A percentile compares a stretch with the other conserved stretches of the same genome.
Evolutionary conservation across 176 grass and related monocot genomes (phyloP).

Genomic region (Carex kokanica): DNA sequence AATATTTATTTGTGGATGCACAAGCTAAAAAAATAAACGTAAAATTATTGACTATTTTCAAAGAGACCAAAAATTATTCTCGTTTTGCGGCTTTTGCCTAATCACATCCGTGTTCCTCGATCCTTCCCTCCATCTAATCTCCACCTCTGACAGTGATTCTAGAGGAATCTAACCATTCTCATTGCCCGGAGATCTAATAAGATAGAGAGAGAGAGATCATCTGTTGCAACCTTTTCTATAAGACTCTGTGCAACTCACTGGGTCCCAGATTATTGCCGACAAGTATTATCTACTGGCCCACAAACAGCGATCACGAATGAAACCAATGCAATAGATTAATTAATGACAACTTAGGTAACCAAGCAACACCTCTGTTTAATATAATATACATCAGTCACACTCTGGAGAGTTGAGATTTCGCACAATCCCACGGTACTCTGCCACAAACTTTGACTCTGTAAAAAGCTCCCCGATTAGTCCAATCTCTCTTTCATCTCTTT

Average conservation of each 20-base stretch:
- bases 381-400: not conserved
- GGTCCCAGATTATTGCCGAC: not conserved
- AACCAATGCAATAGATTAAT: not conserved
- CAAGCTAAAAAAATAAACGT: too few species aligned
- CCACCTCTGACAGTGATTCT: not conserved
- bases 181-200: not conserved
- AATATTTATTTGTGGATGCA: too few species aligned
- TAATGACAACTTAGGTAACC: conserved; percentile 11
- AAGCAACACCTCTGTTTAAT: not conserved
- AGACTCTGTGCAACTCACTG: not conserved
- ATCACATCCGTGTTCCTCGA: not conserved
- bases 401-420: conserved; percentile 26
- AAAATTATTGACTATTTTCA: too few species aligned
- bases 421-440: not conserved
- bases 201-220: not conserved
- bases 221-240: not conserved
- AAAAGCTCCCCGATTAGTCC: not conserved
- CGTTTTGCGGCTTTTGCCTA: not conserved
- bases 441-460: conserved; percentile 18
- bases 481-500: conserved; percentile 11
- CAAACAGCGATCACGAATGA: not conserved
- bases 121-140: not conserved
- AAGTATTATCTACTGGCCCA: not conserved
- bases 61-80: not conserved
- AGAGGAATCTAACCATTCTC: conserved; percentile 13